Conservation (phyloP, 345 rosid species). For the Moringa oleifera region DNA sequence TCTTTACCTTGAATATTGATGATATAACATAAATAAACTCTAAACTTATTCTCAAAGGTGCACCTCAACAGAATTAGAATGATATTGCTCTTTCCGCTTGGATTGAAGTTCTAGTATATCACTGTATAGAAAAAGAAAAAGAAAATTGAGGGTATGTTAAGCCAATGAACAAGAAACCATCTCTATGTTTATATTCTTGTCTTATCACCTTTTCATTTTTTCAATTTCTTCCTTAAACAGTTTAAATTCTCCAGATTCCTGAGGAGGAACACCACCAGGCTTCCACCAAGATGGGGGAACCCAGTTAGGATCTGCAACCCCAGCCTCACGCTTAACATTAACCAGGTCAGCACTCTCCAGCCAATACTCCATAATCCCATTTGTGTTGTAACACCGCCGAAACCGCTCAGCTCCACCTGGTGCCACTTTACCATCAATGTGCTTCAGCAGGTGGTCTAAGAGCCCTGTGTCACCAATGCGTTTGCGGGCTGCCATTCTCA, state of each 20-base stretch:
- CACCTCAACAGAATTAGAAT: constrained; percentile 51
- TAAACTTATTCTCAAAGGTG: constrained; percentile 13
- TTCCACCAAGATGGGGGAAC: constrained; percentile 60
- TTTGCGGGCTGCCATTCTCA: constrained; percentile 62
- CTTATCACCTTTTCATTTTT: constrained; percentile 45
- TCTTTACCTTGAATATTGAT: background rate
- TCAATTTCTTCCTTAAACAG: constrained; percentile 54
- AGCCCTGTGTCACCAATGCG: constrained; percentile 89
- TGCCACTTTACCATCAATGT: constrained; percentile 81
- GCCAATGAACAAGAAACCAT: background rate
- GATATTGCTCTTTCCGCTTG: constrained; percentile 46
- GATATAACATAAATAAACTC: constrained; percentile 1
- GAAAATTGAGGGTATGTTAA: background rate
- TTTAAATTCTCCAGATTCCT: constrained; percentile 43
- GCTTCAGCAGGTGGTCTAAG: constrained; percentile 89
- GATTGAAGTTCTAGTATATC: constrained; percentile 44
- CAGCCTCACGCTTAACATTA: constrained; percentile 56
- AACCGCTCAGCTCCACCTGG: constrained; percentile 79
- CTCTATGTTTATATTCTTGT: background rate
- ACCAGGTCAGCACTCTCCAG: constrained; percentile 76
- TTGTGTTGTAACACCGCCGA: constrained; percentile 76
- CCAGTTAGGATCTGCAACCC: constrained; percentile 54
- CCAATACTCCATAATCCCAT: constrained; percentile 88
- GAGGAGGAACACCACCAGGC: constrained; percentile 26
- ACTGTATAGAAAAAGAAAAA: constrained; percentile 39